A percentile compares a stretch with the other conserved stretches of the same genome.
phyloP scores from a whole-genome alignment of 2,329 filamentous ascomycete genomes.

The Fusarium xyrophilum region DNA sequence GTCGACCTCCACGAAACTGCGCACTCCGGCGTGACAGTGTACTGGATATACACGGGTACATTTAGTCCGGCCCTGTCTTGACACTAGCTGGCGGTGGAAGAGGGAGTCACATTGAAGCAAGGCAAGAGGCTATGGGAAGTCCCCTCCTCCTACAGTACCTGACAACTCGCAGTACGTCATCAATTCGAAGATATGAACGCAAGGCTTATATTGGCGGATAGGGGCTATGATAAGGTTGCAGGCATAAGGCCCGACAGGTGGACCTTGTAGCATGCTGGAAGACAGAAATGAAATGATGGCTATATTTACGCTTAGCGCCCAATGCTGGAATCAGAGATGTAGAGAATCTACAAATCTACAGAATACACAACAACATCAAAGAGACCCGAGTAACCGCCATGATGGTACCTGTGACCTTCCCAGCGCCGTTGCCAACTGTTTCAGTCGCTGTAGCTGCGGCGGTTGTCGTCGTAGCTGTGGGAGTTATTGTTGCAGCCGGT shows the following conservation, averaged over 20 bases:
- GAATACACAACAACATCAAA: not conserved
- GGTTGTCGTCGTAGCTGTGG: not conserved
- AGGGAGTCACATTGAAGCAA: too few relatives aligned
- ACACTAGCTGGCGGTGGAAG: too few relatives aligned
- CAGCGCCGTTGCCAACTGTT: not conserved
- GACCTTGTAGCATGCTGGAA: not conserved
- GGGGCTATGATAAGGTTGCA: too few relatives aligned
- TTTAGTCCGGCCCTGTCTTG: accelerated
- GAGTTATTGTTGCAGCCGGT: not conserved
- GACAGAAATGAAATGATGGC: accelerated
- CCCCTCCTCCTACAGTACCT: not conserved
- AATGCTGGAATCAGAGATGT: accelerated
- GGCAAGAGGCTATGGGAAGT: not conserved
- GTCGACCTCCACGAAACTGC: not conserved
- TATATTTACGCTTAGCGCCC: accelerated
- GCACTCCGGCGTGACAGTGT: not conserved
- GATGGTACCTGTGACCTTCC: not conserved
- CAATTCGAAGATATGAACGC: too few relatives aligned
- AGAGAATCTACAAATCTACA: not conserved
- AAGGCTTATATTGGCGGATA: not conserved
- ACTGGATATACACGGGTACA: accelerated
- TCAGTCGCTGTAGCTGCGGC: not conserved
- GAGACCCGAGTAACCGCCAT: not conserved
- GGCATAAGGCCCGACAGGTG: too few relatives aligned
- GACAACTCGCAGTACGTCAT: not conserved